These are phyloP conservation scores for Galerina sulciceps DNA, from an alignment of 768 basidiomycete species.

Conservation along the genomic window DNA sequence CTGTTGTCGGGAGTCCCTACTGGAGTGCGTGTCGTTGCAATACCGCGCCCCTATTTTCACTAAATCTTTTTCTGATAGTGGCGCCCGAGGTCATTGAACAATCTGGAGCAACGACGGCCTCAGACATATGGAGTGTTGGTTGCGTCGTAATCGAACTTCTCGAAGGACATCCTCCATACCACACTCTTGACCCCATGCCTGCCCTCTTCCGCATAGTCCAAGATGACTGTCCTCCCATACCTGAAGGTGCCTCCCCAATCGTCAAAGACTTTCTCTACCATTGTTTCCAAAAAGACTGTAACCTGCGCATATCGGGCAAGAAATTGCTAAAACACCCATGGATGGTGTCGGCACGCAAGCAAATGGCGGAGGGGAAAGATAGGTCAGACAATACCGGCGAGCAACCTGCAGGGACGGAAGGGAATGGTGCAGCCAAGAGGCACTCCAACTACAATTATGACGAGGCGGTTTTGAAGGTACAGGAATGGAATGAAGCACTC, in stretches of 20 bases:
- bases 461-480: constrained; percentile 92
- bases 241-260: constrained; percentile 92
- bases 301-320: constrained; percentile 91
- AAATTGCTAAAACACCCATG: constrained; percentile 93
- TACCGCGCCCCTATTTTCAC: constrained; percentile 3
- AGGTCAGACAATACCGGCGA: constrained; percentile 34
- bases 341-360: constrained; percentile 88
- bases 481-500: constrained; percentile 98
- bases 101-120: constrained; percentile 94
- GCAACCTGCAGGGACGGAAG: constrained; percentile 37
- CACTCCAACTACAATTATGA: constrained; percentile 90
- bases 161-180: constrained; percentile 92
- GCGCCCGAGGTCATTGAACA: constrained; percentile 99
- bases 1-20: constrained; percentile 97
- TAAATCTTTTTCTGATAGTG: constrained; percentile 53
- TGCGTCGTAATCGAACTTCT: constrained; percentile 97
- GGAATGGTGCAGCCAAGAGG: constrained; percentile 41
- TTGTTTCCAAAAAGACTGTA: constrained; percentile 98
- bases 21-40: constrained; percentile 73
- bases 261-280: constrained; percentile 97
- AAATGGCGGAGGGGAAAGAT: constrained; percentile 54
- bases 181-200: constrained; percentile 96
- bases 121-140: constrained; percentile 98
- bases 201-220: constrained; percentile 98
- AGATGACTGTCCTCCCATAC: constrained; percentile 96